phyloP scores from a whole-genome alignment of 129 eudicot species.

The Oenanthe sinensis region DNA sequence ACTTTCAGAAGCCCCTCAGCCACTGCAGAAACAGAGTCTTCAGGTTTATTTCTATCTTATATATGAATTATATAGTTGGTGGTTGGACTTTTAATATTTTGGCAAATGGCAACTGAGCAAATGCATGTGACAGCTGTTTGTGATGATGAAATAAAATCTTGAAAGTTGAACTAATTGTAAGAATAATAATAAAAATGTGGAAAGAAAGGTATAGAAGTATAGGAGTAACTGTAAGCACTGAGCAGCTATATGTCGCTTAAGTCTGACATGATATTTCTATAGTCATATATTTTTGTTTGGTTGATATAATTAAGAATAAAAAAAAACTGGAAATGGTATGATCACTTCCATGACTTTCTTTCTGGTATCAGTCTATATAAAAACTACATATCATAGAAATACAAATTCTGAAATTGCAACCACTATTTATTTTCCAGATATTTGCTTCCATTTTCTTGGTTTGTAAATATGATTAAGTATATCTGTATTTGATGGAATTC shows the following conservation, averaged over 20 bases:
- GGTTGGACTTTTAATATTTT: neutral
- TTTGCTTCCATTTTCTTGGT: neutral
- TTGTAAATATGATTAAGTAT: neutral
- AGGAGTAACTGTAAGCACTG: neutral
- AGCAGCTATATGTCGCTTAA: neutral
- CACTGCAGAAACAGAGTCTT: slow-evolving; percentile 26
- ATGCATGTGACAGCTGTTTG: neutral
- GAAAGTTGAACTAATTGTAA: neutral
- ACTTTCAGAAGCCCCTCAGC: slow-evolving; percentile 18
- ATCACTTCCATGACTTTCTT: neutral
- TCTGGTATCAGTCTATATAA: neutral
- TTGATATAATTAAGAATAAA: neutral
- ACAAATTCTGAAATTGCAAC: neutral
- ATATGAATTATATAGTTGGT: neutral
- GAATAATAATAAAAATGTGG: no score
- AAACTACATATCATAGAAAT: neutral
- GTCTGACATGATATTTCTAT: neutral
- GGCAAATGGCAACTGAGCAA: neutral
- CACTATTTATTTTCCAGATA: neutral
- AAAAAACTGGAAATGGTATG: no score
- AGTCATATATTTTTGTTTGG: neutral
- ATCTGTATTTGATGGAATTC: neutral
- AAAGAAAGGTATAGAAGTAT: no score
- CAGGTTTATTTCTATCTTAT: slow-evolving; percentile 26
- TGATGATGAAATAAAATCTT: neutral